phyloP scores from a whole-genome alignment of 2,329 filamentous ascomycete species.

The Xylariales sp. region DNA sequence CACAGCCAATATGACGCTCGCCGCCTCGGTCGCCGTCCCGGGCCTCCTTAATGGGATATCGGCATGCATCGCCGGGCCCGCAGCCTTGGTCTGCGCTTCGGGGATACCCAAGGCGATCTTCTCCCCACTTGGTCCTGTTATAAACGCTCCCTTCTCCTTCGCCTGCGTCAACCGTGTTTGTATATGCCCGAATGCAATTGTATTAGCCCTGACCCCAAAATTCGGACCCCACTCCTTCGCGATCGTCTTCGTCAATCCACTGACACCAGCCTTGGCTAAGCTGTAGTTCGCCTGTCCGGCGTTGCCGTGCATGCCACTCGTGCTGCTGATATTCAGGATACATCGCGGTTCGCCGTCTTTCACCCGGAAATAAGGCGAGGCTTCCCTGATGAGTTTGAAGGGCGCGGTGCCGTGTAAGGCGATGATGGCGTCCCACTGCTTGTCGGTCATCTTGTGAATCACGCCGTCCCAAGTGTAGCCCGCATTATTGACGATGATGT shows the following conservation, averaged over 20 bases:
- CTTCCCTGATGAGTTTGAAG: slow-evolving; percentile 75
- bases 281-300: slow-evolving; percentile 89
- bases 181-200: slow-evolving; percentile 80
- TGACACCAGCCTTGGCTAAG: slow-evolving; percentile 77
- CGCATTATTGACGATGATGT: slow-evolving; percentile 88
- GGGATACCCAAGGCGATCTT: slow-evolving; percentile 74
- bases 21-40: slow-evolving; percentile 76
- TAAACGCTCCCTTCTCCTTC: slow-evolving; percentile 79
- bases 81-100: slow-evolving; percentile 45
- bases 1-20: slow-evolving; percentile 69
- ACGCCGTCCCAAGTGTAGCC: slow-evolving; percentile 92
- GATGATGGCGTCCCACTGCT: slow-evolving; percentile 87
- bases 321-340: slow-evolving; percentile 81
- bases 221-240: slow-evolving; percentile 86
- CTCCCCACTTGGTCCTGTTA: slow-evolving; percentile 69
- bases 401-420: slow-evolving; percentile 79
- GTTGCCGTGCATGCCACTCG: slow-evolving; percentile 79
- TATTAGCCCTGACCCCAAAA: slow-evolving; percentile 80
- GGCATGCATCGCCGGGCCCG: slow-evolving; percentile 40
- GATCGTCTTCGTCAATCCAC: slow-evolving; percentile 81
- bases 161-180: slow-evolving; percentile 74
- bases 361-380: slow-evolving; percentile 82
- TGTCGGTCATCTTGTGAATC: slow-evolving; percentile 87
- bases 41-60: slow-evolving; percentile 78
- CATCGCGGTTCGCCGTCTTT: slow-evolving; percentile 73